Base-by-base conservation (phyloP, 768 basidiomycete genomes). In the Leccinum boreale region DNA sequence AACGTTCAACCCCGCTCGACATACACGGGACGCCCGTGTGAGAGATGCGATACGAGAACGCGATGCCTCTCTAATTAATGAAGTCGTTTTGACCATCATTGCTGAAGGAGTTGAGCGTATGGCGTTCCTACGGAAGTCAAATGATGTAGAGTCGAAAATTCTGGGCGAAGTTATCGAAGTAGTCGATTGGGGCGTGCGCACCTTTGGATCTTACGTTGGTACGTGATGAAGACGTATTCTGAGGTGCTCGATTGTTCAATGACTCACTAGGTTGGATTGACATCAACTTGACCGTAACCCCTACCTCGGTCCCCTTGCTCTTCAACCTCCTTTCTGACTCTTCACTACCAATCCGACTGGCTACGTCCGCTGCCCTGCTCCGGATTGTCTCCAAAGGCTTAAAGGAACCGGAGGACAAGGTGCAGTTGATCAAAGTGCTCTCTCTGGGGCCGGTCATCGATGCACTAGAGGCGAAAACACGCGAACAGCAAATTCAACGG, bases 181-280 rank as follows among this genome's bases (percentile, higher is more conserved):
- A 4, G 90, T 94, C 1, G 94, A 96, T 67, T 89, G 89, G 85
- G 92, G 94, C n/a, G 81, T 98, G 56, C 81, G 89, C 62, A 94
- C 95, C 0, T 92, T 95, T 71, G 90, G 85, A 4, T 92, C 93
- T 29, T 98, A 98, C 69, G 94, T 93, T 57, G 92, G 95, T 97
- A 70, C 68, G 95, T 85, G 14, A 29, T 47, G 8, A 28, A 51
- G 42, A 28, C 5, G 28, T 56, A 29, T 24, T 36, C 24, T 9
- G 1, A 8, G 28, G 44, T 21, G 12, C 6, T 23, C 11, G 26
- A 12, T n/a, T 35, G 21, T 58, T 64, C 35, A 58, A 15, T 23
- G n/a, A 50, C 35, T 39, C 50, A 4, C 45, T 28, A 97, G 96
- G 94, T 14, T 99, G 97, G 97, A 90, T 98, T 63, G 97, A 99